Evolutionary conservation across 495 filamentous ascomycete species (phyloP), one percentile per base, ranked within the genome.

Genomic region (Penicillium nucicola): DNA sequence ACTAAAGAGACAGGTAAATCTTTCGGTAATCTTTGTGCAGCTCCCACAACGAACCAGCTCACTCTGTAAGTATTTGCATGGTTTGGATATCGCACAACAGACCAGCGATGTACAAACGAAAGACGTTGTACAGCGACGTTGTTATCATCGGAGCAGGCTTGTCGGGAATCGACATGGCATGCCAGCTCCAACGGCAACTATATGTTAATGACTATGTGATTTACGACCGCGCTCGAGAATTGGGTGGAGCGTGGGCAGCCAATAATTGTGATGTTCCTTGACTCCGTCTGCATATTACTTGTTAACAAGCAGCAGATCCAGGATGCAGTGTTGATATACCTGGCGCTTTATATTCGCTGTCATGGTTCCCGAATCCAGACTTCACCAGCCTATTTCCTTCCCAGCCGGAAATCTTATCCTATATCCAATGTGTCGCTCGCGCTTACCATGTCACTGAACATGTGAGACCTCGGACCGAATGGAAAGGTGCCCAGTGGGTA

Each of bases 141-240:
- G 50, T 66, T 47, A 66, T 66, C 11, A 59, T 63, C 44, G 63
- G 63, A 14, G 63, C 53, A 6, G 65, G 65, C 33, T 45, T 68
- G 12, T 58, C 56, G 8, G 65, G 65, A 22, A 49, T 68, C 12
- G 52, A 56, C 36, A 62, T 61, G 49, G 65, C 56, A 35, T 65
- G 61, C 25, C 52, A 60, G 20, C 54, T 67, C 12, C 51, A 45
- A 34, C 23, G 51, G 12, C 49, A 53, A 38, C 57, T 56, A 18
- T 58, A 58, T 18, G 36, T 64, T 3, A 19, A 36, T n/a, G 42
- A 62, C 38, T 67, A 48, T 44, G 48, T 54, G 13, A 62, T 67
- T 25, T 67, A 64, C 25, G 64, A 67, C 32, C 58, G 64, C 20
- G 45, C 51, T 41, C 22, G 36, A 2, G 52, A 48, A 20, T 19